phyloP scores from a whole-genome alignment of 2,329 filamentous ascomycete genomes.

The Tolypocladium guangdongense region DNA sequence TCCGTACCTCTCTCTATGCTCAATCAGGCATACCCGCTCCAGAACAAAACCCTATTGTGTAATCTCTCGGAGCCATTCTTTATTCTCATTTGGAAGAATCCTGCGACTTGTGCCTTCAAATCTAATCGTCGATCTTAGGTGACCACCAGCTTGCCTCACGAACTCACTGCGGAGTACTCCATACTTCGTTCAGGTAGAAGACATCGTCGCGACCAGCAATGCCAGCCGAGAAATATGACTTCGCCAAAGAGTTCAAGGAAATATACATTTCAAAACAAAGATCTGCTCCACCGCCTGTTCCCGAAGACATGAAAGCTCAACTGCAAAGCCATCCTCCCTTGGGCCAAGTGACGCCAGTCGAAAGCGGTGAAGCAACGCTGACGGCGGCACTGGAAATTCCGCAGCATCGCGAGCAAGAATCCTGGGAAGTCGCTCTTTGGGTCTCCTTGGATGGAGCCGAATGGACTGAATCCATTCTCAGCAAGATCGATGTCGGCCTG shows the following conservation, averaged over 20 bases:
- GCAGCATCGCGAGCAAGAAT: conserved; percentile 36
- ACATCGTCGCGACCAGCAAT: conserved; percentile 6
- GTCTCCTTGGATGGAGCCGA: conserved; percentile 46
- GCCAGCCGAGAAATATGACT: conserved; percentile 19
- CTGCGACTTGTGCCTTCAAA: neutral
- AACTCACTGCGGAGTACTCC: neutral
- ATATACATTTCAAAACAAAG: conserved; percentile 27
- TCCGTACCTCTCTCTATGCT: neutral
- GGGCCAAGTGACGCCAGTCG: conserved; percentile 58
- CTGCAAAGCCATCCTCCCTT: conserved; percentile 56
- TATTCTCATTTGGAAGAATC: neutral
- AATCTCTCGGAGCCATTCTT: neutral
- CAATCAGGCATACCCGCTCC: neutral
- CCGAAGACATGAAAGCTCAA: conserved; percentile 23
- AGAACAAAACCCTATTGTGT: neutral
- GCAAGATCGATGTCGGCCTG: conserved; percentile 10
- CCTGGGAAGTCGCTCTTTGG: conserved; percentile 70
- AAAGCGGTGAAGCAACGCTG: conserved; percentile 41
- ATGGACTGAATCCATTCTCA: conserved; percentile 41
- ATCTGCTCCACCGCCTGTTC: conserved; percentile 12
- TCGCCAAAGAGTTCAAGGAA: conserved; percentile 25
- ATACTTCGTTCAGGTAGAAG: neutral
- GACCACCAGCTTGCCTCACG: neutral
- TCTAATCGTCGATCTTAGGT: neutral
- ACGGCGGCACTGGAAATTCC: conserved; percentile 60